phyloP scores from a whole-genome alignment of 305 asterid species.

The Petunia hybrid region DNA sequence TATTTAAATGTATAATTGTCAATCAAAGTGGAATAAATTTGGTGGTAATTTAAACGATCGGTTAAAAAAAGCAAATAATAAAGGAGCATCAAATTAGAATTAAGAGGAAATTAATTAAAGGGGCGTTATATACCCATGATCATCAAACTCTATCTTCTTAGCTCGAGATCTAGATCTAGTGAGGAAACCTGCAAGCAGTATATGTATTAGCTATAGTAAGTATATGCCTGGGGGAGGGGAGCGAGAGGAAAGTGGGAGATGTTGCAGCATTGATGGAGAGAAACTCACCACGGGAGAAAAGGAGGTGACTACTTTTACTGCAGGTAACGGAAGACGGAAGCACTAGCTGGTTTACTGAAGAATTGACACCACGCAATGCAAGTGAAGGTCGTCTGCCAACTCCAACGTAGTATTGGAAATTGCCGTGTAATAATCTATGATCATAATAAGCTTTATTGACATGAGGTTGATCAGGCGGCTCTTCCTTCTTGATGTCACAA shows the following conservation, averaged over 20 bases:
- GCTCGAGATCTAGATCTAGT: constrained; percentile 58
- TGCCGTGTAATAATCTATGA: not conserved
- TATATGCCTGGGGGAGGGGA: too few relatives aligned
- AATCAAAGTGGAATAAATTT: not conserved
- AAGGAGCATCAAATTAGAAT: not conserved
- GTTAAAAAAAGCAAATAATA: not conserved
- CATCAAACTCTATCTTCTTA: constrained; percentile 57
- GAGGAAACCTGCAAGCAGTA: constrained; percentile 66
- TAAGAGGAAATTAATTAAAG: constrained; percentile 8
- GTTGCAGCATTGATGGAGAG: not conserved
- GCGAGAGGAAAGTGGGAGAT: too few relatives aligned
- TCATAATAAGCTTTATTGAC: not conserved
- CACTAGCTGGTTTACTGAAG: not conserved
- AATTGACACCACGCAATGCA: not conserved
- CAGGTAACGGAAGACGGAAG: not conserved
- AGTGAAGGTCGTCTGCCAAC: not conserved
- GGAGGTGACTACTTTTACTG: not conserved
- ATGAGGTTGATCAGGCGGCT: not conserved
- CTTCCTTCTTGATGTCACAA: not conserved
- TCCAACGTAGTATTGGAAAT: not conserved
- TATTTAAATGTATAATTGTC: not conserved
- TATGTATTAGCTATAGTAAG: not conserved
- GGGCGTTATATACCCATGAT: constrained; percentile 71
- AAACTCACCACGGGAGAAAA: constrained; percentile 3
- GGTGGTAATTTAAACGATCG: not conserved